Percentiles rank a stretch among this genome's conserved stretches.
phyloP scores from a whole-genome alignment of 2,329 filamentous ascomycete species.

The Didymosphaeria variabile region DNA sequence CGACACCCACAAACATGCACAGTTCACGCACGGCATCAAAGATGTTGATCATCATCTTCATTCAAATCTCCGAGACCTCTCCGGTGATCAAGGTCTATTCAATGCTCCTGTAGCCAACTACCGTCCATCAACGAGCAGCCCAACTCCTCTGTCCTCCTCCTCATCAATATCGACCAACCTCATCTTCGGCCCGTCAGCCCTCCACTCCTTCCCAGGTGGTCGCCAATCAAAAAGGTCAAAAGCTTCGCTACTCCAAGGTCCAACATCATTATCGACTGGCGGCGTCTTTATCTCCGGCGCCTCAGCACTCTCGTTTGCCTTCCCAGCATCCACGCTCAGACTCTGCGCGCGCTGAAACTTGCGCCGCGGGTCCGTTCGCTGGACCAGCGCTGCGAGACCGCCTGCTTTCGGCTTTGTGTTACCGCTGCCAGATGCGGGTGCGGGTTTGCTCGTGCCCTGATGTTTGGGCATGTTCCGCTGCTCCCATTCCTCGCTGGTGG shows the following conservation, averaged over 20 bases:
- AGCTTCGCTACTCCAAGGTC: conserved; percentile 75
- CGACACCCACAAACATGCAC: too few species aligned
- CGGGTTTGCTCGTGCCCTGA: neutral
- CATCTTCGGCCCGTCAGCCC: conserved; percentile 10
- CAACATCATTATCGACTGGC: conserved; percentile 63
- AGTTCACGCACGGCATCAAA: too few species aligned
- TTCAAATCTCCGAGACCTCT: too few species aligned
- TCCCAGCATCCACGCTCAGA: conserved; percentile 33
- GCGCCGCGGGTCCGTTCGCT: conserved; percentile 41
- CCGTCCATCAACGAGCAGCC: conserved; percentile 22
- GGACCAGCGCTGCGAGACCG: conserved; percentile 38
- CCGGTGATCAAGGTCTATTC: too few species aligned
- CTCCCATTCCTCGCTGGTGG: conserved; percentile 41
- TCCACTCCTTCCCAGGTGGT: conserved; percentile 52
- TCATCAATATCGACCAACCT: conserved; percentile 11
- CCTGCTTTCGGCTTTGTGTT: conserved; percentile 21
- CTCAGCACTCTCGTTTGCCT: conserved; percentile 23
- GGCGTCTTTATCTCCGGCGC: conserved; percentile 33
- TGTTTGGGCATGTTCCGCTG: conserved; percentile 29
- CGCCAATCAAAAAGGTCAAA: conserved; percentile 71
- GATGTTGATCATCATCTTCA: too few species aligned
- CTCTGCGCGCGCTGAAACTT: conserved; percentile 42
- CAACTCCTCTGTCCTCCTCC: conserved; percentile 18
- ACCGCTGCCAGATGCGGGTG: conserved; percentile 9
- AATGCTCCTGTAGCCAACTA: neutral